Percentiles rank a stretch among this genome's conserved stretches.
These are phyloP conservation scores for Irineochytrium annulatum DNA, from an alignment of 192 early-diverging fungal species.

Conservation along the genomic window DNA sequence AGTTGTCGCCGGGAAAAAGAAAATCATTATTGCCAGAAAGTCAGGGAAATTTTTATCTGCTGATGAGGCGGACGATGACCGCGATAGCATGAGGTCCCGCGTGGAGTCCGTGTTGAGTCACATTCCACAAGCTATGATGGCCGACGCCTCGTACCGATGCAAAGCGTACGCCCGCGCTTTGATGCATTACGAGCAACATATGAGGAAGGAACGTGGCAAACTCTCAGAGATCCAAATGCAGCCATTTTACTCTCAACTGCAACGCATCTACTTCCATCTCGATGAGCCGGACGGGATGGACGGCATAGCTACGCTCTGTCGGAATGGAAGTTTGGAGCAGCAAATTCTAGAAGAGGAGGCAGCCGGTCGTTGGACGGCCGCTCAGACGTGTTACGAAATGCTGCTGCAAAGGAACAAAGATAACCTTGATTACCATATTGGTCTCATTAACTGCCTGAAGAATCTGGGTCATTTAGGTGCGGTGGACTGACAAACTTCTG, in stretches of 20 bases:
- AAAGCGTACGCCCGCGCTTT: constrained; percentile 66
- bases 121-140: constrained; percentile 63
- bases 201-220: constrained; percentile 32
- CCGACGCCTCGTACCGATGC: constrained; percentile 53
- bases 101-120: constrained; percentile 48
- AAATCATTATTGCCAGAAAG: constrained; percentile 17
- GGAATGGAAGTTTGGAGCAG: constrained; percentile 53
- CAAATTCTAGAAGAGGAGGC: constrained; percentile 62
- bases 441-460: constrained; percentile 64
- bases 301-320: constrained; percentile 52
- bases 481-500: not conserved
- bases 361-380: constrained; percentile 60
- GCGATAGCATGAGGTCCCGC: constrained; percentile 9
- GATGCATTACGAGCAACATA: constrained; percentile 65
- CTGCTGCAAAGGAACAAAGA: constrained; percentile 41
- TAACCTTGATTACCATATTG: constrained; percentile 45
- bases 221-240: constrained; percentile 26
- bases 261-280: constrained; percentile 61
- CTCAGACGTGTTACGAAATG: constrained; percentile 63
- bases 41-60: constrained; percentile 13
- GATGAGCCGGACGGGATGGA: constrained; percentile 70
- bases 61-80: constrained; percentile 31
- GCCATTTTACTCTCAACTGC: constrained; percentile 47
- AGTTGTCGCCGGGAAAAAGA: constrained; percentile 17
- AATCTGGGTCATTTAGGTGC: constrained; percentile 68